Conservation (phyloP, 2,329 filamentous ascomycete genomes). For the Xylariaceae sp. region DNA sequence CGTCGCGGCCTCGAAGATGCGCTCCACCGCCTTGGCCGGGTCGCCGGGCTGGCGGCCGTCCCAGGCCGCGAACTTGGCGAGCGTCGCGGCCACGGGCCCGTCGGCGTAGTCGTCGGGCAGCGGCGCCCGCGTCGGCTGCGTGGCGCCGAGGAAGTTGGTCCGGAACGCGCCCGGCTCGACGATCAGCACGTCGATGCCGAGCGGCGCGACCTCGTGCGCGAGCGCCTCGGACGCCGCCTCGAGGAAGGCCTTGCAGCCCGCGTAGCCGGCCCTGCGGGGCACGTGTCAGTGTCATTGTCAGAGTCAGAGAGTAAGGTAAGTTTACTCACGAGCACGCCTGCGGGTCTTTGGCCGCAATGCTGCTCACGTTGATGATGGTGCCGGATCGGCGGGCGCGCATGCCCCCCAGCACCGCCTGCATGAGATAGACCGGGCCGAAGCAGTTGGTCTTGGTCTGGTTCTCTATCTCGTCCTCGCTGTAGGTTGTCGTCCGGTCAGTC, state of each 20-base stretch:
- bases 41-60: constrained; percentile 23
- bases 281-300: background rate
- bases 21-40: constrained; percentile 26
- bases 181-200: constrained; percentile 30
- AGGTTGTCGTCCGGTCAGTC: background rate
- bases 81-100: constrained; percentile 5
- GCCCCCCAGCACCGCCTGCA: constrained; percentile 20
- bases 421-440: constrained; percentile 21
- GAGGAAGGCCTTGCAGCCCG: constrained; percentile 30
- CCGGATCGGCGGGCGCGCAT: constrained; percentile 20
- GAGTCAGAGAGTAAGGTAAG: background rate
- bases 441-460: constrained; percentile 22
- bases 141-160: constrained; percentile 30
- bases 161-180: constrained; percentile 35
- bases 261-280: constrained; percentile 12
- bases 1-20: constrained; percentile 30
- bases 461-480: constrained; percentile 18
- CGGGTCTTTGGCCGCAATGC: constrained; percentile 18
- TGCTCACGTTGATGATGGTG: constrained; percentile 22
- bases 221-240: constrained; percentile 32
- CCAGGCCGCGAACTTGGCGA: constrained; percentile 8
- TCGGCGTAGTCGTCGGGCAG: constrained; percentile 17
- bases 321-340: constrained; percentile 10
- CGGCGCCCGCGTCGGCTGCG: constrained; percentile 6
- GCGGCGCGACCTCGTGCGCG: constrained; percentile 25